Evolutionary conservation across 805 yeast genomes (phyloP), one percentile per base, ranked within the genome.

Genomic region (Metschnikowia similis): DNA sequence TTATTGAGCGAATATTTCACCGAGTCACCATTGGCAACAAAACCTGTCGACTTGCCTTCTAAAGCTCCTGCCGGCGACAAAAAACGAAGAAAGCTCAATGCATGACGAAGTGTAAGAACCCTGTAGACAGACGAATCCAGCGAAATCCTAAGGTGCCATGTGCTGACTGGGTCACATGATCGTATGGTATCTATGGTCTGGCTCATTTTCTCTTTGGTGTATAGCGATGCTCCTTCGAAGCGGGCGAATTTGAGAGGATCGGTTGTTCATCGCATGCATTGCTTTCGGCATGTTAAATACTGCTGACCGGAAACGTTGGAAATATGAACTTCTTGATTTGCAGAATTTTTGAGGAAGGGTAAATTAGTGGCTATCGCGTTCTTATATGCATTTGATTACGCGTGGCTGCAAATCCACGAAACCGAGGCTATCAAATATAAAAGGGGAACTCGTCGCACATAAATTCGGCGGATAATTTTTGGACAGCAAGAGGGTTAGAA

Each of bases 21-120:
- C 1, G 96, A 89, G 59, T 56, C 66, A 0, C 97, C 98, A 5
- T 67, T 78, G 29, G 87, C 97, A 0, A 85, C 96, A 0, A 79
- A 76, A 17, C 94, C 87, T 0, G 70, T 66, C 13, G 73, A 81
- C 9, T 70, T 87, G 46, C 95, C 95, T 21, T 79, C 74, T 59
- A 70, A 65, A 51, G 53, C 50, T 30, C 64, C 54, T n/a, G 53
- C 53, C 16, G 47, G 35, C 9, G 55, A 52, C 36, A 50, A 47
- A 62, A 62, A 45, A 54, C 50, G 52, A 52, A 38, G 58, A 35
- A 41, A 53, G 41, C 37, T 42, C 4, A 53, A 55, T 43, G 54
- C 51, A n/a, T 51, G 36, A 42, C 35, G 9, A 31, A 31, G 14
- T 32, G 16, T 10, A 13, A 32, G n/a, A 29, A 29, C 31, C 31